These are phyloP conservation scores for Theobroma grandiflorum DNA, from an alignment of 441 rosid genomes.

Conservation along the genomic window DNA sequence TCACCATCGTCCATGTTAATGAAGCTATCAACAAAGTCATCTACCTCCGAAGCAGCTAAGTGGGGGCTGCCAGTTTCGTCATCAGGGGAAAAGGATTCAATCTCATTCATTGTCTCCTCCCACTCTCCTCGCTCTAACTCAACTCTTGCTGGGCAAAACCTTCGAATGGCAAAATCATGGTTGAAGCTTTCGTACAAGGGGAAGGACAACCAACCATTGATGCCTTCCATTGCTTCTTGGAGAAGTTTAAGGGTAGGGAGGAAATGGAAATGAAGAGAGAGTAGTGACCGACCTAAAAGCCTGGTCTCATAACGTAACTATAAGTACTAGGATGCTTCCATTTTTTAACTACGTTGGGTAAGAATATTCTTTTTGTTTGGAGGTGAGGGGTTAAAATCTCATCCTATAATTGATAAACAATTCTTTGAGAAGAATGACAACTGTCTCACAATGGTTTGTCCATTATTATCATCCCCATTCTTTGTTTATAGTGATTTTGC, in stretches of 20 bases:
- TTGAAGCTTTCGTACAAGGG: conserved; percentile 44
- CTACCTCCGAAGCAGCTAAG: conserved; percentile 52
- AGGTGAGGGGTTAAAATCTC: not conserved
- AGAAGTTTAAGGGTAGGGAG: conserved; percentile 16
- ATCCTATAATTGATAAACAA: not conserved
- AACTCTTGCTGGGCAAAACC: conserved; percentile 71
- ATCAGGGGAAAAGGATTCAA: conserved; percentile 36
- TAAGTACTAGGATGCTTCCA: not conserved
- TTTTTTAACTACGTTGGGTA: conserved; percentile 6
- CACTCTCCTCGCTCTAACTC: conserved; percentile 55
- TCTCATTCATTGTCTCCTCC: conserved; percentile 43
- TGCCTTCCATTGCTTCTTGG: conserved; percentile 45
- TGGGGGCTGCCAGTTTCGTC: conserved; percentile 29
- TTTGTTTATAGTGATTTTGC: not conserved
- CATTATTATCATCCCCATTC: not conserved
- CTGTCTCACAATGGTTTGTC: not conserved
- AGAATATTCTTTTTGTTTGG: conserved; percentile 32
- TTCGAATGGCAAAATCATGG: conserved; percentile 68
- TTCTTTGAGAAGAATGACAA: not conserved
- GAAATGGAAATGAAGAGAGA: not conserved
- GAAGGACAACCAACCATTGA: conserved; percentile 45
- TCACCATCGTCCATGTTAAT: conserved; percentile 49
- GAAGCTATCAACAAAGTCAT: conserved; percentile 72
- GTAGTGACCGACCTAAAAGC: conserved; percentile 13
- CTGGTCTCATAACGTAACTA: not conserved